Percentiles rank a stretch among this genome's conserved stretches.
Evolutionary conservation across 2,329 filamentous ascomycete species (phyloP).

Genomic region (Huntiella bhutanensis): DNA sequence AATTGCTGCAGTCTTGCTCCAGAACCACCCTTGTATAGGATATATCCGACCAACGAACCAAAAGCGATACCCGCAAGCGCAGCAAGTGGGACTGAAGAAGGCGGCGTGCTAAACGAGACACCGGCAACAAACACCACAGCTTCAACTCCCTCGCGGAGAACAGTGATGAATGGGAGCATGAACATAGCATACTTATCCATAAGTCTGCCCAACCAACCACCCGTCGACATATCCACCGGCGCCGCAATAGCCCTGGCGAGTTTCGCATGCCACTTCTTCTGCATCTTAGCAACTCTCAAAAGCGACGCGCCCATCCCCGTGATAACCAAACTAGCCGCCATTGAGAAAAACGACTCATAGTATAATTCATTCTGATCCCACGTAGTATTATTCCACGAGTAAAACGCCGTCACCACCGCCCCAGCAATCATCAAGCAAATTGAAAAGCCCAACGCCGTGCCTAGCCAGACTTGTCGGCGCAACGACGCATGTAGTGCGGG

Average conservation of each 20-base stretch:
- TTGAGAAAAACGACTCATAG: slow-evolving; percentile 63
- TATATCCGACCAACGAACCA: slow-evolving; percentile 47
- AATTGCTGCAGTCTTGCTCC: slow-evolving; percentile 43
- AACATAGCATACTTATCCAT: slow-evolving; percentile 74
- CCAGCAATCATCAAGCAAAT: slow-evolving; percentile 47
- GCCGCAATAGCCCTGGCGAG: slow-evolving; percentile 48
- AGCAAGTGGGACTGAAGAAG: slow-evolving; percentile 57
- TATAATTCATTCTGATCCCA: slow-evolving; percentile 54
- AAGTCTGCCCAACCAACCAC: slow-evolving; percentile 41
- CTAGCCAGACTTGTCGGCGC: slow-evolving; percentile 38
- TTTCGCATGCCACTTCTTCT: slow-evolving; percentile 76
- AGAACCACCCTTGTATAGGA: slow-evolving; percentile 48
- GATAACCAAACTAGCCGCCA: slow-evolving; percentile 64
- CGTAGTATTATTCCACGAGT: slow-evolving; percentile 28
- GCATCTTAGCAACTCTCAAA: slow-evolving; percentile 63
- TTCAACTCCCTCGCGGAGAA: slow-evolving; percentile 73
- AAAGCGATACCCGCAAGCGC: slow-evolving; percentile 53
- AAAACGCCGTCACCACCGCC: slow-evolving; percentile 55
- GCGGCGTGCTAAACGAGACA: slow-evolving; percentile 58
- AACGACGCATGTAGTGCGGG: slow-evolving; percentile 5
- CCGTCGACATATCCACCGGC: slow-evolving; percentile 26
- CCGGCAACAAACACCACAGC: slow-evolving; percentile 67
- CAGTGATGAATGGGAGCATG: slow-evolving; percentile 66
- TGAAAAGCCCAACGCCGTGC: slow-evolving; percentile 40
- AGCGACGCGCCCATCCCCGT: slow-evolving; percentile 63